phyloP scores from a whole-genome alignment of 768 basidiomycete genomes.

The Suillus decipiens region DNA sequence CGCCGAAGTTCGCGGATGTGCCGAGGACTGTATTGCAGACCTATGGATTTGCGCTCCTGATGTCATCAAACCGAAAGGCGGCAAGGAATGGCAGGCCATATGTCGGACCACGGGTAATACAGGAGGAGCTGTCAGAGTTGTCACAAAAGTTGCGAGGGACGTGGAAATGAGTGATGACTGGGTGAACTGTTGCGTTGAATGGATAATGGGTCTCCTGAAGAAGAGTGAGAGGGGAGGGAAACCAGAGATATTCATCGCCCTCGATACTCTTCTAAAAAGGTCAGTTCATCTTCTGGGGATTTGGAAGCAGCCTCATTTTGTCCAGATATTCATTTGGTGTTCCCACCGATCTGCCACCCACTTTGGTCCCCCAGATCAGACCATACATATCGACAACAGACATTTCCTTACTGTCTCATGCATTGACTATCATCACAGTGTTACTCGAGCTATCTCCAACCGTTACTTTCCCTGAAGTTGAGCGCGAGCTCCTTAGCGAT shows the following conservation, averaged over 20 bases:
- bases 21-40: conserved; percentile 82
- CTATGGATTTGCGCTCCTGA: conserved; percentile 88
- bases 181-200: conserved; percentile 79
- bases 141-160: conserved; percentile 79
- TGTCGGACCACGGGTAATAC: conserved; percentile 71
- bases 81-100: conserved; percentile 81
- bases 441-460: conserved; percentile 68
- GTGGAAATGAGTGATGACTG: conserved; percentile 73
- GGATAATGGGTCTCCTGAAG: conserved; percentile 71
- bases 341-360: conserved; percentile 59
- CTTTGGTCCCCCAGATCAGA: conserved; percentile 73
- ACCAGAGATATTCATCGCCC: conserved; percentile 73
- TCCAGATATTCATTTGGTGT: conserved; percentile 46
- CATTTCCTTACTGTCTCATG: conserved; percentile 75
- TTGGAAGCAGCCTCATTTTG: conserved; percentile 16
- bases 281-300: conserved; percentile 28
- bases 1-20: conserved; percentile 81
- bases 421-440: conserved; percentile 63
- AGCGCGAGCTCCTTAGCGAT: conserved; percentile 63
- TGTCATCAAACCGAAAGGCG: conserved; percentile 57
- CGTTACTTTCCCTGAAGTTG: conserved; percentile 74
- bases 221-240: conserved; percentile 81
- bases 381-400: conserved; percentile 74
- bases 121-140: conserved; percentile 76
- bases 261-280: conserved; percentile 74